Evolutionary conservation across 2,329 filamentous ascomycete species (phyloP).

Genomic region (Penicillium vulpinum): DNA sequence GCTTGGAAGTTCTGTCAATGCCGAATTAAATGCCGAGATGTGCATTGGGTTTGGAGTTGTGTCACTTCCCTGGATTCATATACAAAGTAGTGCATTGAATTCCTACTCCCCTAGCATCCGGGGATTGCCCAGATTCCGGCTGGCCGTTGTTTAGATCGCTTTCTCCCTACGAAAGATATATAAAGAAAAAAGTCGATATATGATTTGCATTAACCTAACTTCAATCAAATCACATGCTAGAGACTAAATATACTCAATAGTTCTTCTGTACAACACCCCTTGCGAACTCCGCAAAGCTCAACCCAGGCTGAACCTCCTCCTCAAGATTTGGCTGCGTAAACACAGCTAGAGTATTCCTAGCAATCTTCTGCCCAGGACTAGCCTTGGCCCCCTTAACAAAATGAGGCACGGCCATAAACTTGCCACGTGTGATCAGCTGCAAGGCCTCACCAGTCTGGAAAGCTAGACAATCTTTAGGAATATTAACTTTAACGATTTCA

Average conservation of each 20-base stretch:
- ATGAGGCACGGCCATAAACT: conserved; percentile 92
- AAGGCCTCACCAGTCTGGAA: conserved; percentile 96
- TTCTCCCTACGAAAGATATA: neutral
- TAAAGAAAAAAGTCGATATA: neutral
- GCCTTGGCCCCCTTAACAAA: conserved; percentile 77
- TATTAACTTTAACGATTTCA: conserved; percentile 83
- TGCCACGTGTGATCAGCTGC: conserved; percentile 85
- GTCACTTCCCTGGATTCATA: neutral
- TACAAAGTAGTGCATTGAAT: no score
- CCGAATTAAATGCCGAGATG: neutral
- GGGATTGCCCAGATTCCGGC: neutral
- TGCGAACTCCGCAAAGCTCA: conserved; percentile 72
- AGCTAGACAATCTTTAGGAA: conserved; percentile 85
- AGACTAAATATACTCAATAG: conserved; percentile 30
- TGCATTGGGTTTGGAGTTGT: neutral
- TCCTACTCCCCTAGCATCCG: no score
- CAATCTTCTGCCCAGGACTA: conserved; percentile 53
- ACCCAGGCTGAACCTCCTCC: conserved; percentile 67
- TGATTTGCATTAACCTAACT: neutral
- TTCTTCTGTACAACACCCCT: conserved; percentile 79
- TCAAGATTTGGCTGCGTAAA: conserved; percentile 96
- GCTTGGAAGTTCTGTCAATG: neutral
- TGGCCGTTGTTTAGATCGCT: neutral
- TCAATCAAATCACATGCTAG: neutral
- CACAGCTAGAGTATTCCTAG: conserved; percentile 86